These are phyloP conservation scores for Auriscalpium microsporum DNA, from an alignment of 768 basidiomycete genomes.

Conservation along the genomic window DNA sequence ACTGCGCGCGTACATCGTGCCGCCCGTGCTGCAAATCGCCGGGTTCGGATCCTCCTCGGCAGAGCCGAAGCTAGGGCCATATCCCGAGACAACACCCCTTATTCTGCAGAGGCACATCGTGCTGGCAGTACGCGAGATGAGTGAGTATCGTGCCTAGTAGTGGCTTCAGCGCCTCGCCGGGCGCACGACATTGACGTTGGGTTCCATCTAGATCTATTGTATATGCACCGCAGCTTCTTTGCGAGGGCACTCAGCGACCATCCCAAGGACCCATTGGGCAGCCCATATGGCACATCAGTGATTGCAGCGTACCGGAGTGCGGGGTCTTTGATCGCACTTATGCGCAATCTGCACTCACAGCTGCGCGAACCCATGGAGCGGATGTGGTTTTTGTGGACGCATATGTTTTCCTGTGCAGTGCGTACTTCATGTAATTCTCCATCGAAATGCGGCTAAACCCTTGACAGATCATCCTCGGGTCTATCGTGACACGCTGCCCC, in stretches of 20 bases:
- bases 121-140: slow-evolving; percentile 61
- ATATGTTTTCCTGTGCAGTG: slow-evolving; percentile 67
- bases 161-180: no score
- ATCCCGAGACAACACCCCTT: slow-evolving; percentile 44
- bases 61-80: slow-evolving; percentile 21
- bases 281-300: slow-evolving; percentile 60
- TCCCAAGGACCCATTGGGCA: slow-evolving; percentile 56
- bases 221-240: slow-evolving; percentile 71
- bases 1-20: slow-evolving; percentile 53
- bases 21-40: slow-evolving; percentile 53
- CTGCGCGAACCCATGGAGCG: slow-evolving; percentile 59
- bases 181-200: not conserved
- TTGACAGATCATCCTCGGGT: slow-evolving; percentile 56
- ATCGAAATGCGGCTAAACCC: not conserved
- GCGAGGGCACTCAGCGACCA: slow-evolving; percentile 58
- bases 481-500: slow-evolving; percentile 70
- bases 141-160: slow-evolving; percentile 26
- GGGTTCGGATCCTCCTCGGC: slow-evolving; percentile 44
- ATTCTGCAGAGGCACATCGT: slow-evolving; percentile 61
- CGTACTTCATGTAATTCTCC: slow-evolving; percentile 13
- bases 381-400: slow-evolving; percentile 67
- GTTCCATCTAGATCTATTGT: slow-evolving; percentile 29
- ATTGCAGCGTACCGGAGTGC: slow-evolving; percentile 62
- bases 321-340: slow-evolving; percentile 56
- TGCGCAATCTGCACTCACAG: slow-evolving; percentile 55